These are phyloP conservation scores for Kwoniella pini DNA, from an alignment of 768 basidiomycete species.

Conservation along the genomic window DNA sequence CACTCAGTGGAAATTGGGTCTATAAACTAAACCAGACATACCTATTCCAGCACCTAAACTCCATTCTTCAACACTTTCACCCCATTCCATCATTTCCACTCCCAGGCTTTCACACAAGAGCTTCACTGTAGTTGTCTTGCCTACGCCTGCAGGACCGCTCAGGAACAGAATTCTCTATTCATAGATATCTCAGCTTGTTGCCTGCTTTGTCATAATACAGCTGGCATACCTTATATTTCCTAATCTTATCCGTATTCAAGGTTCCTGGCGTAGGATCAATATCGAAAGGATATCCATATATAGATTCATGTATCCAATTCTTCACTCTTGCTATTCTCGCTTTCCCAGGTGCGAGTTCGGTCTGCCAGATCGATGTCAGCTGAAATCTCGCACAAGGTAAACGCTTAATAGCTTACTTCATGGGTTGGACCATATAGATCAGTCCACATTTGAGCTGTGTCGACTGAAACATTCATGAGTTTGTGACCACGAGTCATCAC, in stretches of 20 bases:
- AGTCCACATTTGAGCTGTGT: constrained; percentile 42
- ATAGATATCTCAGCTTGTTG: background rate
- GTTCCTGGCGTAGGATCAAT: constrained; percentile 7
- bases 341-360: constrained; percentile 52
- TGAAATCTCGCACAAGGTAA: background rate
- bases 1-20: background rate
- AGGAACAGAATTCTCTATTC: constrained; percentile 75
- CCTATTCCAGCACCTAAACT: constrained; percentile 53
- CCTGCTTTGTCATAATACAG: background rate
- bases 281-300: constrained; percentile 38
- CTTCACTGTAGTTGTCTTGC: constrained; percentile 81
- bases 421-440: constrained; percentile 38
- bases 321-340: constrained; percentile 41
- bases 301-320: constrained; percentile 50
- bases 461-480: background rate
- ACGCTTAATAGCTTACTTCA: constrained; percentile 24
- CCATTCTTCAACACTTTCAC: constrained; percentile 65
- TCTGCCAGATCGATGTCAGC: constrained; percentile 5
- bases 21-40: constrained; percentile 20
- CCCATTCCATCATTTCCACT: constrained; percentile 84
- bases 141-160: constrained; percentile 85
- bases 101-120: constrained; percentile 72
- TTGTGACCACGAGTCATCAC: background rate
- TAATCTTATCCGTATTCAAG: constrained; percentile 34
- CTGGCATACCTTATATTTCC: constrained; percentile 51